Conservation (phyloP, 192 early-diverging fungal species). For the Irineochytrium annulatum region DNA sequence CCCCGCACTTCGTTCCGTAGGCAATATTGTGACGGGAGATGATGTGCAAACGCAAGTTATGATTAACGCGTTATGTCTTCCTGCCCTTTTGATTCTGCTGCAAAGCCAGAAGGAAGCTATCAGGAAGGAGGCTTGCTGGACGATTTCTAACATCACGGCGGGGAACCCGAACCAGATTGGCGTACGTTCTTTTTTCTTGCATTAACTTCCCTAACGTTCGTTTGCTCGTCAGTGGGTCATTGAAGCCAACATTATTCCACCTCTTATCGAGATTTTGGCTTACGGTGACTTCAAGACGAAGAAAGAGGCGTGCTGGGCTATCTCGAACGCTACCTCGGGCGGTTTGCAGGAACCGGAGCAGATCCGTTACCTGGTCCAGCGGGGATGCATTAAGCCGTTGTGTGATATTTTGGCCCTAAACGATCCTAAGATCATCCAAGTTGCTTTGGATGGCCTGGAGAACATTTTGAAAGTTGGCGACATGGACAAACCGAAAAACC, state of each 20-base stretch:
- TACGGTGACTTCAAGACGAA: constrained; percentile 96
- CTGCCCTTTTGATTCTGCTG: constrained; percentile 76
- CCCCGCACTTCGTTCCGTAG: constrained; percentile 92
- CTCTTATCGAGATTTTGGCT: constrained; percentile 78
- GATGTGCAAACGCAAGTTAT: constrained; percentile 96
- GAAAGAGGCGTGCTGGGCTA: constrained; percentile 99
- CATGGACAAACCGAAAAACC: constrained; percentile 60
- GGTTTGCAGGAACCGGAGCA: constrained; percentile 82
- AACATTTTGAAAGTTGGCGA: constrained; percentile 98
- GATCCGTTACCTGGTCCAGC: constrained; percentile 84
- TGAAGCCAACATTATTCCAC: constrained; percentile 90
- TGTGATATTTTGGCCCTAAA: constrained; percentile 86
- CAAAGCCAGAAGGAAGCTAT: constrained; percentile 89
- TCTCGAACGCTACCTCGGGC: constrained; percentile 97
- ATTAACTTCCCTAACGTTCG: constrained; percentile 1
- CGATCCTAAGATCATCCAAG: constrained; percentile 96
- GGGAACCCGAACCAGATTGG: constrained; percentile 88
- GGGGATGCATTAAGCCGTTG: constrained; percentile 92
- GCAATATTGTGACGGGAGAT: constrained; percentile 99
- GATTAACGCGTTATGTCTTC: constrained; percentile 82
- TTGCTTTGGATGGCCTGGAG: constrained; percentile 95
- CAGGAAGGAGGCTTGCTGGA: constrained; percentile 99
- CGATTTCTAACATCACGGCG: constrained; percentile 98
- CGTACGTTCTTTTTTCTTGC: constrained; percentile 22
- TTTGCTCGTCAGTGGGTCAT: constrained; percentile 71